phyloP scores from a whole-genome alignment of 306 rosid genomes.

The Prunus padus region DNA sequence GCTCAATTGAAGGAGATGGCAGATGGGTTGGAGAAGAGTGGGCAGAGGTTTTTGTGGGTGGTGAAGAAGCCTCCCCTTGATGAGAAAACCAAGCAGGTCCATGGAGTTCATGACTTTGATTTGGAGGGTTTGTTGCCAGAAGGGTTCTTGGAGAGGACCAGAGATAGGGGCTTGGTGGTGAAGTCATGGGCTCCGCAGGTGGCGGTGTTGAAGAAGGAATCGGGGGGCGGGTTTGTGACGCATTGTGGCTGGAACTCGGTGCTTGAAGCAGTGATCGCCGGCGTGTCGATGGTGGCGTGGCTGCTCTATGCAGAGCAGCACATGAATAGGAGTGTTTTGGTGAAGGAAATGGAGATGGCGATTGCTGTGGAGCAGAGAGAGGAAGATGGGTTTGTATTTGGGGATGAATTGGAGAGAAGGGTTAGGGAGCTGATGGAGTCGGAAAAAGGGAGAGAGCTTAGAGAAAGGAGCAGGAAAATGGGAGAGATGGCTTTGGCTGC shows the following conservation, averaged over 20 bases:
- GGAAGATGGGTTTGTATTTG: constrained; percentile 35
- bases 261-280: constrained; percentile 33
- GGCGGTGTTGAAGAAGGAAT: constrained; percentile 25
- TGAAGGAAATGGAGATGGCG: constrained; percentile 31
- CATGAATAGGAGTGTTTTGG: constrained; percentile 34
- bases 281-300: constrained; percentile 44
- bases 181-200: constrained; percentile 43
- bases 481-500: constrained; percentile 25
- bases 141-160: constrained; percentile 37
- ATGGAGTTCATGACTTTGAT: neutral
- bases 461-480: constrained; percentile 23
- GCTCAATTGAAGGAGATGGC: constrained; percentile 31
- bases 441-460: constrained; percentile 23
- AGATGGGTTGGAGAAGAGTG: constrained; percentile 27
- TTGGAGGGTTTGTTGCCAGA: constrained; percentile 15
- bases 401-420: constrained; percentile 27
- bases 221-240: constrained; percentile 42
- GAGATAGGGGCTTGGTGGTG: constrained; percentile 37
- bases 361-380: constrained; percentile 30
- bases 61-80: constrained; percentile 13
- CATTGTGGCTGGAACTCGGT: constrained; percentile 47
- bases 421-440: constrained; percentile 41
- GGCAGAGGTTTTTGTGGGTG: constrained; percentile 37
- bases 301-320: constrained; percentile 45
- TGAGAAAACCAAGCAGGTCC: constrained; percentile 6